phyloP scores from a whole-genome alignment of 2,329 filamentous ascomycete species.

The Plenodomus tracheiphilus region DNA sequence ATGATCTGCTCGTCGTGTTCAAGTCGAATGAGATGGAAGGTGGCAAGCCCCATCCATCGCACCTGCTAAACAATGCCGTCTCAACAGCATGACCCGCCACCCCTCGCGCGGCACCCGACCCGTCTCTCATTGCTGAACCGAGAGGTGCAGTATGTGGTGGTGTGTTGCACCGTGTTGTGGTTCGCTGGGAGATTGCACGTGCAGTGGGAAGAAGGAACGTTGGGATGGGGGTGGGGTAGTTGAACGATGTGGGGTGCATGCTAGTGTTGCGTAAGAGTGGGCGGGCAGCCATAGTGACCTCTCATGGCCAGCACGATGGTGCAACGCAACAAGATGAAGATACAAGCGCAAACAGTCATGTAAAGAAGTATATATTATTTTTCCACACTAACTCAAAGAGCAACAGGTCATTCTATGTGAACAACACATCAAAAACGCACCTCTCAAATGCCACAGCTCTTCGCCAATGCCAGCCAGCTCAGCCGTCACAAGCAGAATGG shows the following conservation, averaged over 20 bases:
- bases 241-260: constrained; percentile 15
- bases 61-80: neutral
- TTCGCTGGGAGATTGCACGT: constrained; percentile 22
- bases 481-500: constrained; percentile 18
- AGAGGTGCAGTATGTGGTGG: constrained; percentile 2
- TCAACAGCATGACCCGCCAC: neutral
- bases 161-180: constrained; percentile 16
- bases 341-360: neutral
- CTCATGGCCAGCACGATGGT: too few relatives aligned
- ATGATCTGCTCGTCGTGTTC: neutral
- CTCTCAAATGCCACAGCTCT: constrained; percentile 5
- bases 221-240: neutral
- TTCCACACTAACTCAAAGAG: neutral
- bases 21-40: neutral
- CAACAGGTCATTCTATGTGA: neutral
- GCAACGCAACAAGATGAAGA: too few relatives aligned
- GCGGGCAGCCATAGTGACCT: too few relatives aligned
- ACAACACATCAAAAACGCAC: constrained; percentile 4
- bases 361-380: neutral
- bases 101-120: neutral
- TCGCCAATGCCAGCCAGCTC: constrained; percentile 20
- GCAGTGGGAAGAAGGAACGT: constrained; percentile 9
- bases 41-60: neutral
- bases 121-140: neutral
- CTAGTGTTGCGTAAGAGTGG: constrained; percentile 5